Conservation (phyloP, 2,329 filamentous ascomycete species). For the Trichoderma sp. region DNA sequence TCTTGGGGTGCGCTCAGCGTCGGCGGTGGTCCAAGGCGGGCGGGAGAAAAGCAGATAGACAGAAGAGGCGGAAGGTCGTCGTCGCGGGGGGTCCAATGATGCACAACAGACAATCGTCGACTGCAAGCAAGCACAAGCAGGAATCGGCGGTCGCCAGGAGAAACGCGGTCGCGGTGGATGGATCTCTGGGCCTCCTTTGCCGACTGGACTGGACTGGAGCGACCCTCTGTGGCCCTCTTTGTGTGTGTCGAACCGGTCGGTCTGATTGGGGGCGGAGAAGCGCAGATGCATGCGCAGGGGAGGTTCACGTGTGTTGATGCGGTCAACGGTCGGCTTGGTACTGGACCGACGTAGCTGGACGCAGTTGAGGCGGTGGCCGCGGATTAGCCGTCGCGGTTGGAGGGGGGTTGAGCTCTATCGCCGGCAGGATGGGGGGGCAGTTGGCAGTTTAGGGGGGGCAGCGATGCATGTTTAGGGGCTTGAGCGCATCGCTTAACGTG, state of each 20-base stretch:
- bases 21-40: background rate
- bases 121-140: background rate
- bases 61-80: background rate
- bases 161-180: conserved; percentile 33
- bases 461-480: background rate
- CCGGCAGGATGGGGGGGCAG: background rate
- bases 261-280: conserved; percentile 30
- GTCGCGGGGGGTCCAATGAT: background rate
- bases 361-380: conserved; percentile 9
- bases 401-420: background rate
- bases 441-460: background rate
- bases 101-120: background rate
- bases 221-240: conserved; percentile 13
- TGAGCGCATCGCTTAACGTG: background rate
- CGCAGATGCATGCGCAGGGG: conserved; percentile 22
- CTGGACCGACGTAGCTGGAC: background rate
- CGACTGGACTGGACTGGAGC: conserved; percentile 1
- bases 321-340: conserved; percentile 1
- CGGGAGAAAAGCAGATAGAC: background rate
- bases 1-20: background rate
- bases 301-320: conserved; percentile 29
- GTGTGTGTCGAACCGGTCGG: conserved; percentile 1
- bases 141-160: conserved; percentile 12
- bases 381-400: conserved; percentile 17
- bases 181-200: conserved; percentile 22